Percentiles rank a stretch among this genome's conserved stretches.
Conservation (phyloP, 345 rosid genomes). For the Angophora floribunda region DNA sequence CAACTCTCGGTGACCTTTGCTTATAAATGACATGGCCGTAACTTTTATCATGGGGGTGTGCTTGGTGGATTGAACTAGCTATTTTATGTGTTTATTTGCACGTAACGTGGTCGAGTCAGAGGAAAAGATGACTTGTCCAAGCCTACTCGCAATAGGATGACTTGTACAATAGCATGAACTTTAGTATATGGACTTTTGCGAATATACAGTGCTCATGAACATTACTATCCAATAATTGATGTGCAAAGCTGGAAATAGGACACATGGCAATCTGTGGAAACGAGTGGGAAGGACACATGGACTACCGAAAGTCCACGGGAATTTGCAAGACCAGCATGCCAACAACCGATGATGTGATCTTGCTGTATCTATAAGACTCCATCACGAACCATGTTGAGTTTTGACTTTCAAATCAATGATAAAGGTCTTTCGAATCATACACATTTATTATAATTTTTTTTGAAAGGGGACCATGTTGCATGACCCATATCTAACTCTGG, state of each 20-base stretch:
- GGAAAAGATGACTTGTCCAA: not conserved
- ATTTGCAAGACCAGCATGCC: not conserved
- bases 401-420: not conserved
- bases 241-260: not conserved
- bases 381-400: not conserved
- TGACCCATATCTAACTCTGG: not conserved
- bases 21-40: too few relatives aligned
- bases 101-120: not conserved
- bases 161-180: not conserved
- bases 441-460: too few relatives aligned
- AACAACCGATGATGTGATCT: not conserved
- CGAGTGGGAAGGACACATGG: not conserved
- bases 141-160: not conserved
- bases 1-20: too few relatives aligned
- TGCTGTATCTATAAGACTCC: not conserved
- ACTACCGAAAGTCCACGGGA: not conserved
- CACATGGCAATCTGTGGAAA: not conserved
- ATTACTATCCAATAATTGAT: not conserved
- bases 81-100: not conserved
- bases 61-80: not conserved
- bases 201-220: not conserved
- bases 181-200: not conserved
- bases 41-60: not conserved
- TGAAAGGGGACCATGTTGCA: not conserved
- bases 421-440: not conserved